phyloP scores from a whole-genome alignment of 371 early-diverging fungal genomes.

The Apophysomyces variabilis region DNA sequence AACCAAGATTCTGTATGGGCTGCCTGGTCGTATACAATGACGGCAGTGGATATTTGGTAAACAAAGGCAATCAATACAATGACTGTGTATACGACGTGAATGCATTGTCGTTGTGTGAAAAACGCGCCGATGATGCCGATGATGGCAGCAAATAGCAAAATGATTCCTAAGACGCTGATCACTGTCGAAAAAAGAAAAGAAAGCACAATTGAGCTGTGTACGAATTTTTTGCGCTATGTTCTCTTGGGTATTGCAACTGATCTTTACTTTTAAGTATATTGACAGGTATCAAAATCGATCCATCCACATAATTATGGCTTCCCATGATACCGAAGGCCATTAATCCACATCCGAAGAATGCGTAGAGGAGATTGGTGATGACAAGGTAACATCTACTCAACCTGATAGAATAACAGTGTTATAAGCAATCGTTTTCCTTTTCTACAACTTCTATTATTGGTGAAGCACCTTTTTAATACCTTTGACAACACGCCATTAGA shows the following conservation, averaged over 20 bases:
- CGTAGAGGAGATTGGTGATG: slow-evolving; percentile 36
- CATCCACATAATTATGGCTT: slow-evolving; percentile 31
- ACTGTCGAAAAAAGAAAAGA: slow-evolving; percentile 23
- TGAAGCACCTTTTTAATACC: slow-evolving; percentile 25
- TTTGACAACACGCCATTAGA: slow-evolving; percentile 50
- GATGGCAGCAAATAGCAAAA: slow-evolving; percentile 39
- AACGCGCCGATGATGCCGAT: slow-evolving; percentile 43
- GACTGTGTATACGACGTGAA: slow-evolving; percentile 40
- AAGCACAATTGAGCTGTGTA: background rate
- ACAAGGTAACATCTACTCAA: slow-evolving; percentile 39
- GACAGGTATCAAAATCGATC: slow-evolving; percentile 37
- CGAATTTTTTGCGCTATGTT: background rate
- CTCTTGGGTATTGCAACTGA: too few species aligned
- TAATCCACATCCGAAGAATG: slow-evolving; percentile 37
- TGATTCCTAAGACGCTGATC: slow-evolving; percentile 45
- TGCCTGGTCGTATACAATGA: slow-evolving; percentile 45
- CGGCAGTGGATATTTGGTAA: slow-evolving; percentile 38
- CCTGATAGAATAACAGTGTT: slow-evolving; percentile 18
- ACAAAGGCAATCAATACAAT: slow-evolving; percentile 38
- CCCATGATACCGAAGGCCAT: slow-evolving; percentile 44
- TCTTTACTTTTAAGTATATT: slow-evolving; percentile 47
- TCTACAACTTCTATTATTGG: background rate
- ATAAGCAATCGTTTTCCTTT: background rate
- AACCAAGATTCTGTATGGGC: slow-evolving; percentile 39
- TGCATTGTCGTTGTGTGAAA: slow-evolving; percentile 29